Conservation (phyloP, 2,329 filamentous ascomycete genomes). For the Phialophora verrucosa region DNA sequence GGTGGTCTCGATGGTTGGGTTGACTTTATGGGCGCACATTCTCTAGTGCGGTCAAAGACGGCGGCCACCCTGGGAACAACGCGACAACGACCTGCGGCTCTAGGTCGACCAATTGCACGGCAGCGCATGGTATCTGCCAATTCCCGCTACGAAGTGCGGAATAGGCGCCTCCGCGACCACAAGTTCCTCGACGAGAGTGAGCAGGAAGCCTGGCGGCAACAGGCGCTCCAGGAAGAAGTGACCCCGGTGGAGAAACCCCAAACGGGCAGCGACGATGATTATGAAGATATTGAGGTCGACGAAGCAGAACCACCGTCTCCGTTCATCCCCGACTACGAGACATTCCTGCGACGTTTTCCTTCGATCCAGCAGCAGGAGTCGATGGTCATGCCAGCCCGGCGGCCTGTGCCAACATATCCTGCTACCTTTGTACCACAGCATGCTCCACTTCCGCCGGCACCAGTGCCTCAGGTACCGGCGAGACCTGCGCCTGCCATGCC, state of each 20-base stretch:
- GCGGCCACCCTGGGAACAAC: conserved; percentile 56
- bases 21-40: conserved; percentile 75
- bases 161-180: conserved; percentile 63
- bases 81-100: conserved; percentile 45
- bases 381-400: conserved; percentile 55
- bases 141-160: conserved; percentile 61
- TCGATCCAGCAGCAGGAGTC: conserved; percentile 68
- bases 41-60: conserved; percentile 64
- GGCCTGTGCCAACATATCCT: conserved; percentile 35
- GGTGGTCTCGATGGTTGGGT: conserved; percentile 89
- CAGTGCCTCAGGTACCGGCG: conserved; percentile 64
- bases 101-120: conserved; percentile 57
- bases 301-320: conserved; percentile 54
- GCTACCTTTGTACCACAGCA: conserved; percentile 42
- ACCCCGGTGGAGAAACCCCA: conserved; percentile 49
- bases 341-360: conserved; percentile 82
- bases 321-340: conserved; percentile 75
- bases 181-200: conserved; percentile 81
- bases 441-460: conserved; percentile 46
- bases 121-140: conserved; percentile 58
- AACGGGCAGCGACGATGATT: conserved; percentile 50
- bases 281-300: conserved; percentile 54
- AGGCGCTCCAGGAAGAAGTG: conserved; percentile 70
- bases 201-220: conserved; percentile 78
- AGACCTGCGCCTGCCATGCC: conserved; percentile 72